Percentiles rank a stretch among this genome's conserved stretches.
phyloP scores from a whole-genome alignment of 2,329 filamentous ascomycete species.

The Colletotrichum tofieldiae region DNA sequence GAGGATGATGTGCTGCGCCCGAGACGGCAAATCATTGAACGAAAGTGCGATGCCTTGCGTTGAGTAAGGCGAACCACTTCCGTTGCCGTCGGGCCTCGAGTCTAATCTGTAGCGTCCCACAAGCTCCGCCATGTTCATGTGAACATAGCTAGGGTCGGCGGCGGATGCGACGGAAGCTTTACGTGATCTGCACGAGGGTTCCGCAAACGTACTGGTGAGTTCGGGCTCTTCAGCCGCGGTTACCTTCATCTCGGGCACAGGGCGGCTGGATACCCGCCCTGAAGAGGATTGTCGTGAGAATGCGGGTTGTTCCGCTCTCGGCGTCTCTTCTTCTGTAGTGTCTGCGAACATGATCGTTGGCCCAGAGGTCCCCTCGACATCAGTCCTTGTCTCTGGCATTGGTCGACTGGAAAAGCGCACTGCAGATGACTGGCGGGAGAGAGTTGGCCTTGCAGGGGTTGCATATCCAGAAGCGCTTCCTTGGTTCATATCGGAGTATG shows the following conservation, averaged over 20 bases:
- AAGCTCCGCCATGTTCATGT: slow-evolving; percentile 62
- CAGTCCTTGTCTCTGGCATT: slow-evolving; percentile 79
- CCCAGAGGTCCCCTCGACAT: slow-evolving; percentile 74
- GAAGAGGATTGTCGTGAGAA: slow-evolving; percentile 64
- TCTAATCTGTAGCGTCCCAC: slow-evolving; percentile 57
- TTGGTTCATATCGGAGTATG: slow-evolving; percentile 20
- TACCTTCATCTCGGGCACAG: slow-evolving; percentile 73
- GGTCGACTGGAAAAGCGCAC: slow-evolving; percentile 81
- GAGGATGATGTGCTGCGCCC: slow-evolving; percentile 87
- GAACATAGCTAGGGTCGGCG: slow-evolving; percentile 53
- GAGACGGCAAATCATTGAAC: slow-evolving; percentile 89
- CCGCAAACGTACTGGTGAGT: slow-evolving; percentile 76
- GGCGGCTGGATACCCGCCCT: slow-evolving; percentile 74
- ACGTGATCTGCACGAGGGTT: slow-evolving; percentile 58
- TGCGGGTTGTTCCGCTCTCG: slow-evolving; percentile 54
- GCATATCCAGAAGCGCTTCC: slow-evolving; percentile 29
- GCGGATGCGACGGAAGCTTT: slow-evolving; percentile 55
- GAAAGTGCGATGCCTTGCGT: slow-evolving; percentile 78
- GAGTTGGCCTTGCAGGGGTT: slow-evolving; percentile 59
- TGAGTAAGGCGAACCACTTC: slow-evolving; percentile 64
- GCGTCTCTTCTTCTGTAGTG: slow-evolving; percentile 49
- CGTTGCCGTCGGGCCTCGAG: slow-evolving; percentile 41
- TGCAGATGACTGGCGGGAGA: slow-evolving; percentile 68
- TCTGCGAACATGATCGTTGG: slow-evolving; percentile 84
- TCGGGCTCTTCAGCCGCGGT: slow-evolving; percentile 68